Percentiles rank a stretch among this genome's conserved stretches.
These are phyloP conservation scores for Ziziphus jujuba DNA, from an alignment of 306 rosid species.

Conservation along the genomic window DNA sequence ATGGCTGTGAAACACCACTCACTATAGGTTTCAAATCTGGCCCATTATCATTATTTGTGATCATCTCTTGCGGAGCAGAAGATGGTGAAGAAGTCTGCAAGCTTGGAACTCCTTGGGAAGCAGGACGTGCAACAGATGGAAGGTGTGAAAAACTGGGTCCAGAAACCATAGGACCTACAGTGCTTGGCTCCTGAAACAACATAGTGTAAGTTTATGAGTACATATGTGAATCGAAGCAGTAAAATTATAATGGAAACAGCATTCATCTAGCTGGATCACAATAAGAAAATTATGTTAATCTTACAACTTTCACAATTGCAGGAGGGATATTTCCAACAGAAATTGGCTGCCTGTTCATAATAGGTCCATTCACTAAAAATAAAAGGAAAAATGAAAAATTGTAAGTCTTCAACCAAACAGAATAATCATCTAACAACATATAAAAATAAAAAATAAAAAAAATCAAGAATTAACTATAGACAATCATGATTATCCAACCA, in stretches of 20 bases:
- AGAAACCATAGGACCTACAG: conserved; percentile 68
- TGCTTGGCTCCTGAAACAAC: conserved; percentile 75
- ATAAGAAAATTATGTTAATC: conserved; percentile 15
- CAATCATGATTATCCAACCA: conserved; percentile 6
- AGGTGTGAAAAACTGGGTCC: conserved; percentile 72
- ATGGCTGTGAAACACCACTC: conserved; percentile 58
- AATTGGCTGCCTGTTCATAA: conserved; percentile 62
- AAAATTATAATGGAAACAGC: conserved; percentile 7
- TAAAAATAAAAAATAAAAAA: background rate
- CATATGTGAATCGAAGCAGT: conserved; percentile 3
- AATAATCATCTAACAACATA: background rate
- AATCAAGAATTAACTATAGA: conserved; percentile 23
- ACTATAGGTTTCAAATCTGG: conserved; percentile 78
- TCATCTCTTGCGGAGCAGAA: conserved; percentile 78
- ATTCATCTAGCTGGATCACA: conserved; percentile 6
- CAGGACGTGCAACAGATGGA: conserved; percentile 63
- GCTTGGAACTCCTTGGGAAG: conserved; percentile 79
- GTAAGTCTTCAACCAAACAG: conserved; percentile 25
- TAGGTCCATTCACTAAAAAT: conserved; percentile 76
- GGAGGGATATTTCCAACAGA: conserved; percentile 66
- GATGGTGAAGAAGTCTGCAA: conserved; percentile 87
- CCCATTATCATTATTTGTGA: conserved; percentile 65
- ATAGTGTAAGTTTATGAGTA: conserved; percentile 24
- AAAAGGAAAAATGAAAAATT: conserved; percentile 5
- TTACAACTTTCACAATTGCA: conserved; percentile 92